phyloP scores from a whole-genome alignment of 257 asterid species.

The Capsicum rhomboideum region DNA sequence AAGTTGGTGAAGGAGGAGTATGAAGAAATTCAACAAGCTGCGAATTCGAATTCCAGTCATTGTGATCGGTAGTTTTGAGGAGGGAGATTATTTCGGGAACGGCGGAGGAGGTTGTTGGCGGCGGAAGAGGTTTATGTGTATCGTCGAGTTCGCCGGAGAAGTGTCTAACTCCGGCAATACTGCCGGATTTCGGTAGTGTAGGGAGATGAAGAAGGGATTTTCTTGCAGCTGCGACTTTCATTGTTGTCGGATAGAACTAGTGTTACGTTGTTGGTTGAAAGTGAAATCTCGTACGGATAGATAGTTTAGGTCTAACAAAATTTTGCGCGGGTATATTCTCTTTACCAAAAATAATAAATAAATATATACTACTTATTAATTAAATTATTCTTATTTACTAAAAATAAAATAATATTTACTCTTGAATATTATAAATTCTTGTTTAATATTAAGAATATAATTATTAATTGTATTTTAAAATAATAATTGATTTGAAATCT shows the following conservation, averaged over 20 bases:
- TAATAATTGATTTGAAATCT: too few relatives aligned
- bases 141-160: constrained; percentile 8
- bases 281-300: neutral
- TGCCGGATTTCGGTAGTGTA: constrained; percentile 13
- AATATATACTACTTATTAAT: too few relatives aligned
- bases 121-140: neutral
- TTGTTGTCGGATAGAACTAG: neutral
- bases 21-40: constrained; percentile 43
- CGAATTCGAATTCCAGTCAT: constrained; percentile 38
- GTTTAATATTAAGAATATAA: too few relatives aligned
- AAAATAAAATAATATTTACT: too few relatives aligned
- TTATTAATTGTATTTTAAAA: too few relatives aligned
- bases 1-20: constrained; percentile 29
- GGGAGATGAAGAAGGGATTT: neutral
- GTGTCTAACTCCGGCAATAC: constrained; percentile 8
- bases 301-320: neutral
- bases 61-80: constrained; percentile 44
- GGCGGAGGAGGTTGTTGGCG: neutral
- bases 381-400: too few relatives aligned
- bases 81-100: constrained; percentile 28
- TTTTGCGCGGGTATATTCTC: neutral
- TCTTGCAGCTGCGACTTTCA: constrained; percentile 18
- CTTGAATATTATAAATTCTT: too few relatives aligned
- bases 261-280: too few relatives aligned
- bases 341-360: too few relatives aligned